Conservation (phyloP, 495 filamentous ascomycete genomes). For the Amniculicola lignicola region DNA sequence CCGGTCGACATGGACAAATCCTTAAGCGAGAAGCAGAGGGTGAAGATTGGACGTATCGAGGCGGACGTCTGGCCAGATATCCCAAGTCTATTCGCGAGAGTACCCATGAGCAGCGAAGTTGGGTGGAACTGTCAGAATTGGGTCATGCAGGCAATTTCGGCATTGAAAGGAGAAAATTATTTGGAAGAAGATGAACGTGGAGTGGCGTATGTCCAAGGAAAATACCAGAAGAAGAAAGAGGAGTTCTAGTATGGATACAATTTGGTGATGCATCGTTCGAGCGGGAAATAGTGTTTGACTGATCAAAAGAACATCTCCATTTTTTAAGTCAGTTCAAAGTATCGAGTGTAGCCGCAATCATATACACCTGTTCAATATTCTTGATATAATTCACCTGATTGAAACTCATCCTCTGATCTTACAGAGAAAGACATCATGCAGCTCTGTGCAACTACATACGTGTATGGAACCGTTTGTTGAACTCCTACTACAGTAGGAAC, state of each 20-base stretch:
- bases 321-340: no score
- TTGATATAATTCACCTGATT: no score
- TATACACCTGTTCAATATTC: no score
- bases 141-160: background rate
- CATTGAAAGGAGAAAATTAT: background rate
- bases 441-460: conserved; percentile 1
- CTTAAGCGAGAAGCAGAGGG: background rate
- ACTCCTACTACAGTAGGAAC: background rate
- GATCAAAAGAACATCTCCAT: no score
- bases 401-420: no score
- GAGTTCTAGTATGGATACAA: no score
- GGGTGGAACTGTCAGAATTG: conserved; percentile 1
- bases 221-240: no score
- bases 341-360: no score
- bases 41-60: conserved; percentile 1
- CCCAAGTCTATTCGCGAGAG: background rate
- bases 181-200: background rate
- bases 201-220: no score
- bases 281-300: no score
- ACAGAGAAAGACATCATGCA: background rate
- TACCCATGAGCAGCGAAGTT: background rate
- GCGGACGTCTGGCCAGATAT: conserved; percentile 3
- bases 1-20: background rate
- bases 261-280: no score
- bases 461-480: no score